Conservation (phyloP, 2,329 filamentous ascomycete genomes). For the Fusarium beomiforme region DNA sequence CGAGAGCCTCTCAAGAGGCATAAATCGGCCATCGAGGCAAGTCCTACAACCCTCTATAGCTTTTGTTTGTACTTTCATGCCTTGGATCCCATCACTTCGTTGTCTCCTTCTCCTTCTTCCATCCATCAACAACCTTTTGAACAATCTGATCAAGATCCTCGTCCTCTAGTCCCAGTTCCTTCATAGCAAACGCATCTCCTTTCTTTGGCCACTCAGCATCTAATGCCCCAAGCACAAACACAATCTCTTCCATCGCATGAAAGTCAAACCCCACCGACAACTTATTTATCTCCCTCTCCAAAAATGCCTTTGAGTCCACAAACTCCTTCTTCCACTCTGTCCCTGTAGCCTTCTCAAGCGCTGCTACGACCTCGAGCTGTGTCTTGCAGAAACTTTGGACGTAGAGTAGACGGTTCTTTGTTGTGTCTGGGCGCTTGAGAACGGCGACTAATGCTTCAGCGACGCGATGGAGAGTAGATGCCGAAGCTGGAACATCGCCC, state of each 20-base stretch:
- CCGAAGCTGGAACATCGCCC: slow-evolving; percentile 59
- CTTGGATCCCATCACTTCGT: slow-evolving; percentile 11
- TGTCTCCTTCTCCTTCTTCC: slow-evolving; percentile 25
- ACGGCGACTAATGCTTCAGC: slow-evolving; percentile 61
- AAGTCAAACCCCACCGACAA: slow-evolving; percentile 49
- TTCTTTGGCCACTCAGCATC: slow-evolving; percentile 60
- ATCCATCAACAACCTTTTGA: slow-evolving; percentile 44
- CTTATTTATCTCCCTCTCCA: slow-evolving; percentile 51
- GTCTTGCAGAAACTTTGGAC: slow-evolving; percentile 58
- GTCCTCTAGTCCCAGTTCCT: slow-evolving; percentile 56
- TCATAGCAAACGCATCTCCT: slow-evolving; percentile 58
- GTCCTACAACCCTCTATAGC: neutral
- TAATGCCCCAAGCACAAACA: slow-evolving; percentile 59
- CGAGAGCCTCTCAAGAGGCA: neutral
- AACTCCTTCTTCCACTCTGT: slow-evolving; percentile 49
- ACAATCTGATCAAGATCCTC: slow-evolving; percentile 58
- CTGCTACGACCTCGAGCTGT: slow-evolving; percentile 58
- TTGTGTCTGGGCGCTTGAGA: slow-evolving; percentile 59
- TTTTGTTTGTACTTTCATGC: neutral
- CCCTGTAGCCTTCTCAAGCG: slow-evolving; percentile 61
- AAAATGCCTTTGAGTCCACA: slow-evolving; percentile 52
- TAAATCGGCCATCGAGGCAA: neutral
- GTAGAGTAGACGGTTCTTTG: slow-evolving; percentile 61
- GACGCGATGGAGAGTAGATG: slow-evolving; percentile 60
- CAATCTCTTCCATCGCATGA: slow-evolving; percentile 56